Evolutionary conservation across 2,329 filamentous ascomycete species (phyloP).

Genomic region (Nothophaeocryptopus gaeumannii): DNA sequence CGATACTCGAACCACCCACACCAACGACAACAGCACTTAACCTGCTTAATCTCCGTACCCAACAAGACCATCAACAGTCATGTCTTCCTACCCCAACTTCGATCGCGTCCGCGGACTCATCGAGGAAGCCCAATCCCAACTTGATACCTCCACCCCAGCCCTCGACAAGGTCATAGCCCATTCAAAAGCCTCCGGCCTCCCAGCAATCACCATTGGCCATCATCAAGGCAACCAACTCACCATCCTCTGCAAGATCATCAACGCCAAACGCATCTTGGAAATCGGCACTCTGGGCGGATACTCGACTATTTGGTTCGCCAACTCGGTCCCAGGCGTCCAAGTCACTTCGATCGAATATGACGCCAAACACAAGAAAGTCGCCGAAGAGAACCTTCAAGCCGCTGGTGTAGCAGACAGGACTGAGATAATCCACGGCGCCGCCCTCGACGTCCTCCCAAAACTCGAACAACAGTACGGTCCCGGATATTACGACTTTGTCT

Average conservation of each 20-base stretch:
- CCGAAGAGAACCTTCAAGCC: slow-evolving; percentile 14
- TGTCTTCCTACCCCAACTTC: too few species aligned
- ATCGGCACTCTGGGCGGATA: slow-evolving; percentile 54
- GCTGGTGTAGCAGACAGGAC: slow-evolving; percentile 20
- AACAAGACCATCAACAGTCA: too few species aligned
- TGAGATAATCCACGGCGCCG: slow-evolving; percentile 20
- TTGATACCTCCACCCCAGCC: slow-evolving; percentile 10
- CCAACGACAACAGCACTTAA: too few species aligned
- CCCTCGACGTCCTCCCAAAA: slow-evolving; percentile 22
- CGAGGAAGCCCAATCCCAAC: slow-evolving; percentile 9
- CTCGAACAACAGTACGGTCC: slow-evolving; percentile 18
- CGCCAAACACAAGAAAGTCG: slow-evolving; percentile 13
- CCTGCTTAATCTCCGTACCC: too few species aligned
- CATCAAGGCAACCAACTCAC: slow-evolving; percentile 40
- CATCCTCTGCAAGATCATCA: slow-evolving; percentile 36
- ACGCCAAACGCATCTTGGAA: slow-evolving; percentile 45
- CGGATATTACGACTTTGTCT: slow-evolving; percentile 25
- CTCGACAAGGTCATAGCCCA: slow-evolving; percentile 16
- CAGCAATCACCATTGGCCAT: slow-evolving; percentile 38
- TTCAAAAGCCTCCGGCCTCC: slow-evolving; percentile 20
- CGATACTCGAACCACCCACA: too few species aligned
- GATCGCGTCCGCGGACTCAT: not conserved
- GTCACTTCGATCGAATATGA: slow-evolving; percentile 25
- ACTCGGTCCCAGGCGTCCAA: slow-evolving; percentile 10
- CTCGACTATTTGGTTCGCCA: slow-evolving; percentile 22